Evolutionary conservation across 2,329 filamentous ascomycete genomes (phyloP), one percentile per base, ranked within the genome.

Genomic region (Ophiosphaerella herpotricha): DNA sequence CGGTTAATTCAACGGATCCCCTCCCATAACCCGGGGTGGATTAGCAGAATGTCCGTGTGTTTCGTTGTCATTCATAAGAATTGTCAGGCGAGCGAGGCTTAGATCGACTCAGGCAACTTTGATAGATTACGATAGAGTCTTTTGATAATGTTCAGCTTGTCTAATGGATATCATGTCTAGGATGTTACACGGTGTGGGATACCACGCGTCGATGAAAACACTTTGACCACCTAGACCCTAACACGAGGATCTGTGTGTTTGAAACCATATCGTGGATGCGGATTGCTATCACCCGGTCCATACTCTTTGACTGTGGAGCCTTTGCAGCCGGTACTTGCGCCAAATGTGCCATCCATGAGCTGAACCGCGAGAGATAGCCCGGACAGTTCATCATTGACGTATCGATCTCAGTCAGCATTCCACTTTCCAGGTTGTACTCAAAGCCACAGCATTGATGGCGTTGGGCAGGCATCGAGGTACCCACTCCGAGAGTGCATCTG

Each of bases 1-100:
- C 64, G 67, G 58, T 59, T 59, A 61, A 66, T 53, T 66, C 53
- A 54, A 50, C 69, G 70, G 70, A 67, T 72, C 69, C 70, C 70
- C 70, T 66, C 62, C 52, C 54, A 66, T 66, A 63, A 67, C 58
- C 70, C 69, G 68, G 63, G 63, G 58, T 67, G 52, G 62, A 53
- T 58, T 61, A 57, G 55, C 57, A 64, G 45, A 34, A 44, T 43
- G 62, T 58, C 66, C 61, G 65, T 62, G 64, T 66, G 55, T 57
- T 63, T 41, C 64, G 48, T 63, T 68, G 65, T 68, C 65, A 70
- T 60, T 66, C 66, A 66, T 68, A 69, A 64, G 63, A 65, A 63
- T 66, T 51, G 57, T 55, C 45, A 61, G 52, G 49, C 58, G 42
- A 38, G 49, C 59, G 52, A 61, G 51, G 59, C 54, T 52, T 57